A percentile compares a stretch with the other conserved stretches of the same genome.
These are phyloP conservation scores for Colletotrichum destructivum DNA, from an alignment of 2,329 filamentous ascomycete genomes.

Conservation along the genomic window DNA sequence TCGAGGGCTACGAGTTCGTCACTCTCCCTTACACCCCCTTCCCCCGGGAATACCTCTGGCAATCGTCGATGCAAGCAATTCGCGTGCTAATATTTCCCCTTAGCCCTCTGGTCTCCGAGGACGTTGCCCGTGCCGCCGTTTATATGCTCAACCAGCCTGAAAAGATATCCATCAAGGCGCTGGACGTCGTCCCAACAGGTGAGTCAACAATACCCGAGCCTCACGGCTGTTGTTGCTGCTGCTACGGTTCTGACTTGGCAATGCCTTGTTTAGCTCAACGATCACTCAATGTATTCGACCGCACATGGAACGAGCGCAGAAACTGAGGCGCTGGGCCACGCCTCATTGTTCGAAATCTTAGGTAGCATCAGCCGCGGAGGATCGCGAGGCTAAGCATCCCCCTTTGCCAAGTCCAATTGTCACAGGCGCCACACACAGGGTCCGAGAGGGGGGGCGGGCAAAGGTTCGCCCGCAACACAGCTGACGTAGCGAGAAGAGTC, in stretches of 20 bases:
- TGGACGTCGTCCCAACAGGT: slow-evolving; percentile 62
- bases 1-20: slow-evolving; percentile 57
- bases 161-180: slow-evolving; percentile 56
- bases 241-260: not conserved
- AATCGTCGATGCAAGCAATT: no score
- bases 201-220: not conserved
- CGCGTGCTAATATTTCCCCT: not conserved
- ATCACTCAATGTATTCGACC: slow-evolving; percentile 51
- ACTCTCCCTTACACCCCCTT: no score
- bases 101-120: slow-evolving; percentile 56
- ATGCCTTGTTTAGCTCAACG: slow-evolving; percentile 45
- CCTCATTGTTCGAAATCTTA: no score
- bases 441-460: no score
- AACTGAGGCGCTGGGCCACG: not conserved
- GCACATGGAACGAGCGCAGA: slow-evolving; percentile 46
- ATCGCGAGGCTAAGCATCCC: no score
- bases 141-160: slow-evolving; percentile 60
- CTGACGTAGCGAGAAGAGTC: no score
- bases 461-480: no score
- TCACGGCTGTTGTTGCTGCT: not conserved
- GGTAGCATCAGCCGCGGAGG: no score
- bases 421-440: no score
- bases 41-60: no score
- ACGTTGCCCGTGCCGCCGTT: slow-evolving; percentile 59
- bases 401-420: no score